Base-by-base conservation (phyloP, 495 filamentous ascomycete genomes). In the Xylaria grammica region DNA sequence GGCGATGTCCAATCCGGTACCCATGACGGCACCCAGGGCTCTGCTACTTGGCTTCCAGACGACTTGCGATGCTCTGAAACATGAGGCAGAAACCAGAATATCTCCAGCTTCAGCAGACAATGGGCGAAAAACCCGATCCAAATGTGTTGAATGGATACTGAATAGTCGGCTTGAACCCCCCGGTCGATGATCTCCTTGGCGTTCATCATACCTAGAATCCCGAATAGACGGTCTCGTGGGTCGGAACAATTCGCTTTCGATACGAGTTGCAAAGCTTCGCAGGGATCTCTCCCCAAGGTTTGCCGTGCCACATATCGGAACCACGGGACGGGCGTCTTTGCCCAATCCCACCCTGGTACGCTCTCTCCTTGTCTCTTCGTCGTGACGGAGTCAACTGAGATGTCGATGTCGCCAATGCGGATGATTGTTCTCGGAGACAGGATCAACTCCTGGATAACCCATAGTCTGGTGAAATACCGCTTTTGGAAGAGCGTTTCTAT, bases 391-490 rank as follows among this genome's bases (percentile, higher is more conserved):
- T 51, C 60, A 3, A 48, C 30, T 8, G 8, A 57, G 32, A 63
- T 67, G 19, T 75, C 71, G 4, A 69, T 32, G 20, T 67, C 42
- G 20, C 65, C 69, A 11, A 73, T 56, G n/a, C 63, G 57, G 20
- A 75, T 67, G 11, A 70, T 44, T 15, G 62, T 63, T 40, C 36
- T 60, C 6, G 34, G 51, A 0, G 73, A 62, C 7, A 70, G 34
- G 17, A 73, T 49, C 30, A 73, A 52, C 49, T 75, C 73, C 38
- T 75, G 71, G 7, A 75, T 65, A 8, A 75, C 67, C 71, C 73
- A 75, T 4, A 75, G 50, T 15, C 71, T 48, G 19, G 50, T 70
- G 53, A 75, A 75, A 53, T 73, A 75, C 26, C 60, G 63, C 13
- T 62, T 59, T 15, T 32, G 9, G 11, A 73, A 53, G 38, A 75